Evolutionary conservation across 345 rosid species (phyloP).

Genomic region (Xanthoceras sorbifolium): DNA sequence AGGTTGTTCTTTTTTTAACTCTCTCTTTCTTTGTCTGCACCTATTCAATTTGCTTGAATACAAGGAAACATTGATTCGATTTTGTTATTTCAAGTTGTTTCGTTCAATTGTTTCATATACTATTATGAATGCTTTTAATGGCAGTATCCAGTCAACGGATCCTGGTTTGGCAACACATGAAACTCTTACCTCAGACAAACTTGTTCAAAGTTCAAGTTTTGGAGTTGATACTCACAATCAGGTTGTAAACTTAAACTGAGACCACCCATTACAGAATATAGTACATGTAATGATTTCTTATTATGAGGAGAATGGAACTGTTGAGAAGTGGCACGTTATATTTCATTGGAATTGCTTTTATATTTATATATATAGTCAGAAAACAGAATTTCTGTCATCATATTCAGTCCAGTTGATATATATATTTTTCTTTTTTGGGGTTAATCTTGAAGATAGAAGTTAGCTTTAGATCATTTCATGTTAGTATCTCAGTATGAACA

Average conservation of each 20-base stretch:
- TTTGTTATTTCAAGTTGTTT: conserved; percentile 3
- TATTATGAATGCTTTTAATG: conserved; percentile 14
- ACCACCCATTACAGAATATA: background rate
- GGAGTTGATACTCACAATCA: conserved; percentile 32
- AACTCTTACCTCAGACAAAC: conserved; percentile 27
- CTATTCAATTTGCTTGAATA: background rate
- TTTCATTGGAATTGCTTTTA: background rate
- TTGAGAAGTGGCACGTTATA: background rate
- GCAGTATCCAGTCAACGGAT: conserved; percentile 53
- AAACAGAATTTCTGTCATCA: background rate
- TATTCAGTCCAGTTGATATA: background rate
- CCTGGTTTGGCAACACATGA: conserved; percentile 46
- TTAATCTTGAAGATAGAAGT: background rate
- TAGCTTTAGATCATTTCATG: background rate
- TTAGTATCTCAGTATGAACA: background rate
- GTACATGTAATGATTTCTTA: background rate
- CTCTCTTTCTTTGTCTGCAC: background rate
- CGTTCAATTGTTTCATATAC: background rate
- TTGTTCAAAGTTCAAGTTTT: conserved; percentile 22
- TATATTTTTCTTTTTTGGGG: background rate
- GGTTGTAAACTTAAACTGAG: conserved; percentile 28
- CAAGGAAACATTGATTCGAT: background rate
- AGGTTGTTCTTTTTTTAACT: conserved; percentile 45
- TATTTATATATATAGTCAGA: background rate
- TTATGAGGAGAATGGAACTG: background rate